Base-by-base conservation (phyloP, 2,329 filamentous ascomycete genomes). In the Plenodomus tracheiphilus region DNA sequence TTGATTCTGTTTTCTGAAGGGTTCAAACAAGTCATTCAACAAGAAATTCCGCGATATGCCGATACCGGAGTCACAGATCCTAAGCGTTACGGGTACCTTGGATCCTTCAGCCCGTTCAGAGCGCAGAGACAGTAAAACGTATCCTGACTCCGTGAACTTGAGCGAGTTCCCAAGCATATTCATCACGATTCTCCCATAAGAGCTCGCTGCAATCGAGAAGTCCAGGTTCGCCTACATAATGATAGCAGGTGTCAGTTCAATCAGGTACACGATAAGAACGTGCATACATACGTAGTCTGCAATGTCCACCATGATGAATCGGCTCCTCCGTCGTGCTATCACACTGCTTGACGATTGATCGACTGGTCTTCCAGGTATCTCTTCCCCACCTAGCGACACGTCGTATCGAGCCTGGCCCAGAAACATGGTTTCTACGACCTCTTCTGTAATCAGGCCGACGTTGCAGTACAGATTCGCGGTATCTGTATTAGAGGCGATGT, bases 131-230 rank as follows among this genome's bases (percentile, higher is more conserved):
- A 69, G 47, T 15, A 50, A 48, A 5, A 69, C 58, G 36, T 58
- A 56, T 0, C 66, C 67, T 4, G 53, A 47, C 6, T 62, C 42
- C 0, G 67, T 69, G 36, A 63, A 70, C 30, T 70, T 70, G 18
- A 70, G 22, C 1, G 68, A 58, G 39, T 70, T 70, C 3, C 64
- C 64, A 16, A 69, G 53, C 3, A 69, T 41, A 36, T 70, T 53
- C 62, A 68, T 66, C 2, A 70, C 46, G 20, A 69, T 59, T 30
- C 68, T 40, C 34, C 56, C 58, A 53, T 58, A 68, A 7, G 61
- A 54, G 1, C 66, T 64, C 2, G 54, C 47, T 0, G 79, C 71
- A 11, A 66, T 30, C 4, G 39, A 57, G 13, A 77, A 76, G 8
- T 60, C 55, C 74, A 78, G 79, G 16, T 55, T 51, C 6, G 50